Conservation (phyloP, 2,329 filamentous ascomycete species). For the Leptographium galeiforme region DNA sequence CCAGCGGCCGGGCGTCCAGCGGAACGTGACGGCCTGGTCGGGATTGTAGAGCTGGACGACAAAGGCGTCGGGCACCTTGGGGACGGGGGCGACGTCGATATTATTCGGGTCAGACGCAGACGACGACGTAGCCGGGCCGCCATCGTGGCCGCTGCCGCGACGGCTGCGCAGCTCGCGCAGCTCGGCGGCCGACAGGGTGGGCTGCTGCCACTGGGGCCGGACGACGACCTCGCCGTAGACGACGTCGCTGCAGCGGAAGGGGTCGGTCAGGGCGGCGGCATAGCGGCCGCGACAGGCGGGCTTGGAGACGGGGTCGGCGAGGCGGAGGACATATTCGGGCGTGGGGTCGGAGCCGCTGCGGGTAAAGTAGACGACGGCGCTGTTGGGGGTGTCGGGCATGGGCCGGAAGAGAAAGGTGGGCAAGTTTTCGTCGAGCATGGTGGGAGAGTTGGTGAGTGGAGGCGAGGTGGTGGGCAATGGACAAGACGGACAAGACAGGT, state of each 20-base stretch:
- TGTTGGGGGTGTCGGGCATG: conserved; percentile 37
- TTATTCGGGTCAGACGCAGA: neutral
- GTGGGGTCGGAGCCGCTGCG: conserved; percentile 69
- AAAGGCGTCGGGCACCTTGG: conserved; percentile 66
- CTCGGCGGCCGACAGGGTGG: conserved; percentile 68
- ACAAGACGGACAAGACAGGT: too few species aligned
- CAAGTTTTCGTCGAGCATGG: conserved; percentile 90
- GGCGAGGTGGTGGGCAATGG: neutral
- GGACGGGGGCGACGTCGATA: conserved; percentile 46
- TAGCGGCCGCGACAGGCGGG: conserved; percentile 69
- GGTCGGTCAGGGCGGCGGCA: conserved; percentile 72
- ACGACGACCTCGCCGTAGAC: conserved; percentile 80
- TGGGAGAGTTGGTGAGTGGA: conserved; percentile 7
- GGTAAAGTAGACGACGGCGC: conserved; percentile 45
- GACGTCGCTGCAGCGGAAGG: conserved; percentile 58
- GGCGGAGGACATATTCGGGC: conserved; percentile 68
- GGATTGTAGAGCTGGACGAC: conserved; percentile 88
- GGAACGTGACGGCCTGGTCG: conserved; percentile 65
- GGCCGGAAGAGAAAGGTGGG: conserved; percentile 51
- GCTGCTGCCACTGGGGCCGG: conserved; percentile 73
- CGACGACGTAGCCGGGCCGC: conserved; percentile 17
- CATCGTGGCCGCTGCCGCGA: conserved; percentile 19
- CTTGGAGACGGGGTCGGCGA: conserved; percentile 53
- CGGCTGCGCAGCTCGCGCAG: conserved; percentile 40
- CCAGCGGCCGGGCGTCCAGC: conserved; percentile 62